Conservation (phyloP, 768 basidiomycete genomes). For the Ephemerocybe angulata region DNA sequence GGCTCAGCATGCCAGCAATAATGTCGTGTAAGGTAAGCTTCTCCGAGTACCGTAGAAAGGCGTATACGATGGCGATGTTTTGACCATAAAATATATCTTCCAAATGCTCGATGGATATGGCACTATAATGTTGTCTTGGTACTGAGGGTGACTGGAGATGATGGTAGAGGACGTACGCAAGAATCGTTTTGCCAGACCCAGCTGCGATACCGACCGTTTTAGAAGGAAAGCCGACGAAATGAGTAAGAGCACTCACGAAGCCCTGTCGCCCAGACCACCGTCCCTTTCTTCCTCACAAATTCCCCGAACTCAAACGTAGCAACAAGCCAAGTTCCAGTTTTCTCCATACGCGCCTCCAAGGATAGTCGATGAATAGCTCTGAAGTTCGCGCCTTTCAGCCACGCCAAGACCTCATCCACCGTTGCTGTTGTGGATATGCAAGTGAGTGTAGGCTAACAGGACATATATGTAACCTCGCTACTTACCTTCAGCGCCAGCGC, state of each 20-base stretch:
- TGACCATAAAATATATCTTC: background rate
- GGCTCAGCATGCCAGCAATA: background rate
- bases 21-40: background rate
- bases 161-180: constrained; percentile 3
- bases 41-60: constrained; percentile 4
- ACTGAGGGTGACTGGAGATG: no score
- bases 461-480: no score
- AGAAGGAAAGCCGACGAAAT: no score
- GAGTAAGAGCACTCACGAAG: constrained; percentile 8
- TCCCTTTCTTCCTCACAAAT: background rate
- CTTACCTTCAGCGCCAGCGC: no score
- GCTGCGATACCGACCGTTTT: no score
- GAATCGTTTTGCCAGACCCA: constrained; percentile 4
- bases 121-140: no score
- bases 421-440: no score
- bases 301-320: background rate
- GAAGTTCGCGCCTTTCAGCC: background rate
- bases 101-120: background rate
- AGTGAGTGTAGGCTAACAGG: no score
- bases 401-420: no score
- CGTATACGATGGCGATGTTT: background rate
- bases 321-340: background rate
- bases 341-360: background rate
- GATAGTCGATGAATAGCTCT: background rate
- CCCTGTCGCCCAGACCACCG: constrained; percentile 2